Conservation (phyloP, 2,329 filamentous ascomycete genomes). For the Macrophomina phaseolina region DNA sequence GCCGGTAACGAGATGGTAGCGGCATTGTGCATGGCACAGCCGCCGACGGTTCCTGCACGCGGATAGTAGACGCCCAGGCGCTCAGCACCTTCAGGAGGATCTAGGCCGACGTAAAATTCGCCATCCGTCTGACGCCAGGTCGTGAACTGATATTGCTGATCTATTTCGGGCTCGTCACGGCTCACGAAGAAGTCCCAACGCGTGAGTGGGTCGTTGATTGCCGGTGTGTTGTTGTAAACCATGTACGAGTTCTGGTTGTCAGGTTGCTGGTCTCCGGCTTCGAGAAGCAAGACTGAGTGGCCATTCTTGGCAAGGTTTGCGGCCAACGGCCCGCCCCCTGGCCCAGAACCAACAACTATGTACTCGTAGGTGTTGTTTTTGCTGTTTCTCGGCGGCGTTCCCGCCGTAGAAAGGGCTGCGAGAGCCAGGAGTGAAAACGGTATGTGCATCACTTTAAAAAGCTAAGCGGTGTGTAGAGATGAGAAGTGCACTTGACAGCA, state of each 20-base stretch:
- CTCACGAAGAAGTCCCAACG: constrained; percentile 68
- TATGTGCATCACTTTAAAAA: too few species aligned
- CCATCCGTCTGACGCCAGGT: constrained; percentile 61
- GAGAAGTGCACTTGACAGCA: too few species aligned
- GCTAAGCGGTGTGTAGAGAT: too few species aligned
- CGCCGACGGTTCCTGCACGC: constrained; percentile 61
- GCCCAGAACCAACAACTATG: constrained; percentile 65
- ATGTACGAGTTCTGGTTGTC: constrained; percentile 29
- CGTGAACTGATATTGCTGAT: constrained; percentile 62
- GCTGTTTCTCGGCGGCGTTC: too few species aligned
- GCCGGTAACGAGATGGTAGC: constrained; percentile 65
- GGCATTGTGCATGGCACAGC: constrained; percentile 67
- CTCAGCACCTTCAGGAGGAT: constrained; percentile 58
- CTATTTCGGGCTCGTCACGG: constrained; percentile 58
- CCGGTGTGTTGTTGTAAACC: not conserved
- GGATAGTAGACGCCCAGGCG: constrained; percentile 64
- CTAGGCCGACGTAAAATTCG: constrained; percentile 58
- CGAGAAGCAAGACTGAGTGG: constrained; percentile 64
- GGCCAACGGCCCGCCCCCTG: constrained; percentile 64
- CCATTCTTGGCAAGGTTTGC: constrained; percentile 64
- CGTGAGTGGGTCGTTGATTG: constrained; percentile 42
- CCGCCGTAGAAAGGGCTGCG: too few species aligned
- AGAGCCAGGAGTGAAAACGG: too few species aligned
- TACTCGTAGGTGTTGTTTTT: constrained; percentile 58
- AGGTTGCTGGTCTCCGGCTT: constrained; percentile 59